Percentiles rank a stretch among this genome's conserved stretches.
These are phyloP conservation scores for Calamus simplicifolius DNA, from an alignment of 176 grass and related monocot genomes.

Conservation along the genomic window DNA sequence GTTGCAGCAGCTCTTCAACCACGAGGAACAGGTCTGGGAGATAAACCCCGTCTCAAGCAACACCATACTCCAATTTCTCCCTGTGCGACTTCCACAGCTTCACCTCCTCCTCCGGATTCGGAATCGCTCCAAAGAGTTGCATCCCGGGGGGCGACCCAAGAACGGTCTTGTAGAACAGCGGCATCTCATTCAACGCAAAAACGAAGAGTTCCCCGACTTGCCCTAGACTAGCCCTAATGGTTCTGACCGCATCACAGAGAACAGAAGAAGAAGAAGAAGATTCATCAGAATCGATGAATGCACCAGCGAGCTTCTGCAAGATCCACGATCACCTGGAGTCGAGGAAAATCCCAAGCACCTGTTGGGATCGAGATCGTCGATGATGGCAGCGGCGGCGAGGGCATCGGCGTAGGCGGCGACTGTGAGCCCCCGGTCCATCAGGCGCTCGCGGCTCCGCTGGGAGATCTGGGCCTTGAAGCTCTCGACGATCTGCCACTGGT, in stretches of 20 bases:
- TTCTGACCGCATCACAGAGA: conserved; percentile 62
- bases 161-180: conserved; percentile 80
- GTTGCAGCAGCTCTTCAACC: conserved; percentile 68
- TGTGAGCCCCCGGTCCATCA: conserved; percentile 54
- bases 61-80: conserved; percentile 83
- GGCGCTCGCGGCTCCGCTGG: conserved; percentile 65
- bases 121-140: conserved; percentile 83
- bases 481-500: conserved; percentile 90
- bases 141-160: conserved; percentile 73
- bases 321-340: conserved; percentile 76
- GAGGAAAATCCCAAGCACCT: conserved; percentile 61
- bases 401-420: conserved; percentile 75
- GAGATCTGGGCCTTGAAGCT: conserved; percentile 82
- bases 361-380: conserved; percentile 55
- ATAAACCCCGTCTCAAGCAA: conserved; percentile 56
- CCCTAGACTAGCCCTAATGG: conserved; percentile 60
- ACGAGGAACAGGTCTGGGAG: conserved; percentile 49
- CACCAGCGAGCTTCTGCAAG: conserved; percentile 47
- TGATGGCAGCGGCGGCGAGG: conserved; percentile 53
- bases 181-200: conserved; percentile 65
- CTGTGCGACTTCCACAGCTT: conserved; percentile 70
- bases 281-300: conserved; percentile 34
- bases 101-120: conserved; percentile 80
- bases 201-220: conserved; percentile 87
- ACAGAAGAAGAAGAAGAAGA: conserved; percentile 42